Conservation (phyloP, 805 yeast genomes). For the Ogataea allantospora region DNA sequence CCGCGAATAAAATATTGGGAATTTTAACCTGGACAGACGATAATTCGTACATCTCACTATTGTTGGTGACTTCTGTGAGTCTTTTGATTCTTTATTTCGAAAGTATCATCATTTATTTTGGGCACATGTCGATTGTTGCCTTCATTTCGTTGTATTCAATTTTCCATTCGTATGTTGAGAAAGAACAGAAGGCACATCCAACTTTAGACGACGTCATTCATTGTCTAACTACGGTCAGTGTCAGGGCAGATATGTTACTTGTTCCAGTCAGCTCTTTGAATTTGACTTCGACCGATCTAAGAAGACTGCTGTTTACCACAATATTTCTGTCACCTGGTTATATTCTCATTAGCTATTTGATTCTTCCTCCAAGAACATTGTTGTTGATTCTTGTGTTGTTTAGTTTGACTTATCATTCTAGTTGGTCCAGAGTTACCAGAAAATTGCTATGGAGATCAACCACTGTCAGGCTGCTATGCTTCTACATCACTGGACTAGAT, state of each 20-base stretch:
- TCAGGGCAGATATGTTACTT: slow-evolving; percentile 72
- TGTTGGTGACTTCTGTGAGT: slow-evolving; percentile 54
- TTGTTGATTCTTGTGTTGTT: slow-evolving; percentile 58
- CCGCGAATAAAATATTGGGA: slow-evolving; percentile 66
- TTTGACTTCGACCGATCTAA: slow-evolving; percentile 75
- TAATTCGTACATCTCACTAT: slow-evolving; percentile 71
- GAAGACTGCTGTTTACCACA: slow-evolving; percentile 78
- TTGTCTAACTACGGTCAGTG: slow-evolving; percentile 68
- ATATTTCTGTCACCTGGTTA: slow-evolving; percentile 84
- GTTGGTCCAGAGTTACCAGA: slow-evolving; percentile 81
- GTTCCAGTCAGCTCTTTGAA: slow-evolving; percentile 75
- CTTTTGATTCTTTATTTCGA: slow-evolving; percentile 75
- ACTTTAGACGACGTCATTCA: slow-evolving; percentile 85
- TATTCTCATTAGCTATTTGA: slow-evolving; percentile 61
- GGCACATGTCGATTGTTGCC: slow-evolving; percentile 71
- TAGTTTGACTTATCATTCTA: slow-evolving; percentile 79
- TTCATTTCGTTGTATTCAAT: slow-evolving; percentile 58
- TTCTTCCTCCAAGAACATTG: slow-evolving; percentile 69
- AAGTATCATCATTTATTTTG: slow-evolving; percentile 71
- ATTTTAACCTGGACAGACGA: slow-evolving; percentile 90
- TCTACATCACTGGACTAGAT: slow-evolving; percentile 86
- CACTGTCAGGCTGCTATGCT: slow-evolving; percentile 64
- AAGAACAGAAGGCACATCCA: slow-evolving; percentile 63
- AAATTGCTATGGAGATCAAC: slow-evolving; percentile 82
- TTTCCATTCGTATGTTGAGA: slow-evolving; percentile 54